phyloP scores from a whole-genome alignment of 1,284 basidiomycete genomes.

The Trichosporon coremiiforme region DNA sequence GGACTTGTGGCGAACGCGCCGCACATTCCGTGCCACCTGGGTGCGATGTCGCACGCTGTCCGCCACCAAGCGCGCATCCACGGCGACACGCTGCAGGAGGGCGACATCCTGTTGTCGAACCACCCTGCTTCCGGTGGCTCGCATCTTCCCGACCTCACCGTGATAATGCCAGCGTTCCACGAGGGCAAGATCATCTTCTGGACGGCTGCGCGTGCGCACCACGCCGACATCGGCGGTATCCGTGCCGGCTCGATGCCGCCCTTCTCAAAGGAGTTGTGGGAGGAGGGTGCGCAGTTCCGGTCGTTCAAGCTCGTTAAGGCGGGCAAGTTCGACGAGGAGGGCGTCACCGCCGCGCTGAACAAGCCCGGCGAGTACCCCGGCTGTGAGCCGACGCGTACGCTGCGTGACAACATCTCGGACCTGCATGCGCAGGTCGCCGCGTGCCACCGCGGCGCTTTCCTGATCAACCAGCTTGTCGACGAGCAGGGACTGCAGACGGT shows the following conservation, averaged over 20 bases:
- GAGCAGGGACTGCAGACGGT: conserved; percentile 60
- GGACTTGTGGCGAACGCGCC: conserved; percentile 61
- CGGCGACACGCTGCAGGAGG: conserved; percentile 45
- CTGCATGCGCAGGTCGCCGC: conserved; percentile 51
- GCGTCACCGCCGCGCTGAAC: conserved; percentile 79
- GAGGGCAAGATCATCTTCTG: conserved; percentile 50
- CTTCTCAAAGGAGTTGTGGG: conserved; percentile 55
- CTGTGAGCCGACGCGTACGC: conserved; percentile 81
- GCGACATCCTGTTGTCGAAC: conserved; percentile 60
- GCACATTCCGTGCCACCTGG: conserved; percentile 50
- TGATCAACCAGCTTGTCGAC: conserved; percentile 44
- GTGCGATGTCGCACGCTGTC: conserved; percentile 50
- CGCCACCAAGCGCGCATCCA: conserved; percentile 44
- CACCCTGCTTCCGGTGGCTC: conserved; percentile 60
- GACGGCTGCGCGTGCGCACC: conserved; percentile 54
- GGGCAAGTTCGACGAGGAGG: conserved; percentile 59
- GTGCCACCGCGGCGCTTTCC: conserved; percentile 45
- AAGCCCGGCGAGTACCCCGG: conserved; percentile 81
- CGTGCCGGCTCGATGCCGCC: conserved; percentile 59
- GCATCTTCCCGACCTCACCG: conserved; percentile 60
- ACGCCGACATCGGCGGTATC: conserved; percentile 55
- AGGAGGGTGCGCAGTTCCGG: conserved; percentile 58
- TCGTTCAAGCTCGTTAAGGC: conserved; percentile 61
- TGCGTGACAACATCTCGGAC: conserved; percentile 61
- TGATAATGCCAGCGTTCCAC: conserved; percentile 51